Evolutionary conservation across 768 basidiomycete species (phyloP).

Genomic region (Pholiota molesta): DNA sequence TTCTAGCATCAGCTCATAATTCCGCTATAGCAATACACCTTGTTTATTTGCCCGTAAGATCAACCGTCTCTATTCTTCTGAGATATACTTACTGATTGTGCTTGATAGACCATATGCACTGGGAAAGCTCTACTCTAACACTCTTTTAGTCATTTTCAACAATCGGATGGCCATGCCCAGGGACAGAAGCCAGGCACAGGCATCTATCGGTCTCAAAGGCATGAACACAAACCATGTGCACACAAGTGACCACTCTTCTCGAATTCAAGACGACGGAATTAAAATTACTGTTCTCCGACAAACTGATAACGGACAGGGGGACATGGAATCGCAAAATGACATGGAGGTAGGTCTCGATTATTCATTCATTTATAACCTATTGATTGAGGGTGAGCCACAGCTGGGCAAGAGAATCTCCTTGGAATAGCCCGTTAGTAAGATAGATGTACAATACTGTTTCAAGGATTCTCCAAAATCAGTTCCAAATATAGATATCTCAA

Average conservation of each 20-base stretch:
- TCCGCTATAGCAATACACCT: background rate
- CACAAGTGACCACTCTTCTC: conserved; percentile 1
- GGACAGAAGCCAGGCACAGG: background rate
- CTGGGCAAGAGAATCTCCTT: conserved; percentile 3
- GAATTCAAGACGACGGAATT: conserved; percentile 1
- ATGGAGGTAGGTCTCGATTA: background rate
- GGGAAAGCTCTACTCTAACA: conserved; percentile 7
- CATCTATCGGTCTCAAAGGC: conserved; percentile 4
- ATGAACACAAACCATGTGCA: conserved; percentile 3
- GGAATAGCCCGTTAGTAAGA: background rate
- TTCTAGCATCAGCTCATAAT: background rate
- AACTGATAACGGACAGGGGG: background rate
- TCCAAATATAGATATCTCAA: no score
- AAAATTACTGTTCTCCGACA: conserved; percentile 10
- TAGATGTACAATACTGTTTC: background rate
- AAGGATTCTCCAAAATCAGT: background rate
- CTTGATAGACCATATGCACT: conserved; percentile 2
- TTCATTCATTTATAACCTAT: background rate
- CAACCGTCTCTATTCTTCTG: background rate
- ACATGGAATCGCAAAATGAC: conserved; percentile 1
- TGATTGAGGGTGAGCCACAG: background rate
- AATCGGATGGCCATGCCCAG: conserved; percentile 6
- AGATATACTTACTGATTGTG: background rate
- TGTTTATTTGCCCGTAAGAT: conserved; percentile 8
- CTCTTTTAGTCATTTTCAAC: conserved; percentile 8